A percentile compares a stretch with the other conserved stretches of the same genome.
Evolutionary conservation across 345 rosid genomes (phyloP).

Genomic region (Rhizophora apiculata): DNA sequence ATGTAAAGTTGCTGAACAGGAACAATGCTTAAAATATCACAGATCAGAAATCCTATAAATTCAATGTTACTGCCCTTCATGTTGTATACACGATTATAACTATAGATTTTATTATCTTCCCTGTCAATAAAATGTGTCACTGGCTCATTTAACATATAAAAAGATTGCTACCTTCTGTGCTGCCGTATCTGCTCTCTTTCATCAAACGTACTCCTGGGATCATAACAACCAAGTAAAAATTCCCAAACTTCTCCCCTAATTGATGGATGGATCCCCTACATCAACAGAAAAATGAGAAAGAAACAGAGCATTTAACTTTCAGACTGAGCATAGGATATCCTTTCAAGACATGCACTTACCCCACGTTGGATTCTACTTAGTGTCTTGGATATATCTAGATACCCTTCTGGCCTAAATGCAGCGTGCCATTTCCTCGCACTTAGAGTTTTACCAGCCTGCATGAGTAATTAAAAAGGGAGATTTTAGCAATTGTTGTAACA

Average conservation of each 20-base stretch:
- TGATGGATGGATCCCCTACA: constrained; percentile 89
- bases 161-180: constrained; percentile 57
- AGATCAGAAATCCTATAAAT: background rate
- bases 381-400: constrained; percentile 76
- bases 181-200: constrained; percentile 80
- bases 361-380: constrained; percentile 77
- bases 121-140: no score
- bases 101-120: no score
- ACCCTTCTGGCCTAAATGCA: constrained; percentile 74
- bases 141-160: constrained; percentile 4
- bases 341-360: constrained; percentile 40
- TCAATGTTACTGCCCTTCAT: no score
- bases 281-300: background rate
- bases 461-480: constrained; percentile 16
- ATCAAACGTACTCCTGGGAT: constrained; percentile 79
- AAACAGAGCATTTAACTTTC: constrained; percentile 7
- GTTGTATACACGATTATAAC: no score
- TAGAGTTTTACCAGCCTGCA: constrained; percentile 95
- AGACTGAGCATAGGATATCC: background rate
- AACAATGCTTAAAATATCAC: background rate
- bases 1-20: background rate
- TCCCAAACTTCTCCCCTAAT: constrained; percentile 99
- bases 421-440: constrained; percentile 97
- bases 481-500: constrained; percentile 4
- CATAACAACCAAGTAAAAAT: constrained; percentile 90